phyloP scores from a whole-genome alignment of 805 yeast genomes.

The Candida namnaoensis region DNA sequence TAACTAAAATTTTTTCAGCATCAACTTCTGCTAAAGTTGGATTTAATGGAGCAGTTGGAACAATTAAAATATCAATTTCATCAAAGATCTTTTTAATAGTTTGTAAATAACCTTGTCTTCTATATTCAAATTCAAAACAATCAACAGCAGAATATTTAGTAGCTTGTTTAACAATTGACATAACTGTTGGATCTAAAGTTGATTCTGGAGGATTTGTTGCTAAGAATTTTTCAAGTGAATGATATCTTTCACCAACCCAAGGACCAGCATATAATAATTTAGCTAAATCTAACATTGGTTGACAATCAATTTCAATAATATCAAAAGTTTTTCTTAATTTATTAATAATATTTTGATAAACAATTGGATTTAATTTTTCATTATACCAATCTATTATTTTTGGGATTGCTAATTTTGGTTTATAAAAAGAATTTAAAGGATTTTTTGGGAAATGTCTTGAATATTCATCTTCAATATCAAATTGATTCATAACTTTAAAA shows the following conservation, averaged over 20 bases:
- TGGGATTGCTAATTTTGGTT: slow-evolving; percentile 74
- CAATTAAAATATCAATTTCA: slow-evolving; percentile 66
- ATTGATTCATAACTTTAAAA: slow-evolving; percentile 62
- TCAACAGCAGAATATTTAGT: slow-evolving; percentile 74
- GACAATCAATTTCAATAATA: slow-evolving; percentile 58
- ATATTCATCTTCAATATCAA: slow-evolving; percentile 70
- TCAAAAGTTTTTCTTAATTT: slow-evolving; percentile 48
- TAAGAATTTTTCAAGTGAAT: slow-evolving; percentile 70
- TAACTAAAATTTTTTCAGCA: slow-evolving; percentile 71
- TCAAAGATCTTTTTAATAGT: slow-evolving; percentile 45
- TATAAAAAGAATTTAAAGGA: slow-evolving; percentile 52
- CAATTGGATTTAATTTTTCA: slow-evolving; percentile 65
- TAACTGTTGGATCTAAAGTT: slow-evolving; percentile 79
- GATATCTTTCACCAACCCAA: slow-evolving; percentile 96
- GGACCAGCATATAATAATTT: slow-evolving; percentile 91
- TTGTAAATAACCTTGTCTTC: slow-evolving; percentile 73
- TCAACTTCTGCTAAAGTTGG: slow-evolving; percentile 72
- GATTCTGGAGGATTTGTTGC: slow-evolving; percentile 60
- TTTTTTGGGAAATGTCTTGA: slow-evolving; percentile 67
- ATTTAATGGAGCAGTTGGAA: slow-evolving; percentile 91
- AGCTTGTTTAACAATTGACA: slow-evolving; percentile 69
- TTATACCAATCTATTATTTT: slow-evolving; percentile 68
- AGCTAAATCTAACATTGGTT: slow-evolving; percentile 73
- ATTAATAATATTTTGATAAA: slow-evolving; percentile 57
- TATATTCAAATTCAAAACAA: slow-evolving; percentile 78